These are phyloP conservation scores for Vitellaria paradoxa DNA, from an alignment of 179 eudicot species.

Conservation along the genomic window DNA sequence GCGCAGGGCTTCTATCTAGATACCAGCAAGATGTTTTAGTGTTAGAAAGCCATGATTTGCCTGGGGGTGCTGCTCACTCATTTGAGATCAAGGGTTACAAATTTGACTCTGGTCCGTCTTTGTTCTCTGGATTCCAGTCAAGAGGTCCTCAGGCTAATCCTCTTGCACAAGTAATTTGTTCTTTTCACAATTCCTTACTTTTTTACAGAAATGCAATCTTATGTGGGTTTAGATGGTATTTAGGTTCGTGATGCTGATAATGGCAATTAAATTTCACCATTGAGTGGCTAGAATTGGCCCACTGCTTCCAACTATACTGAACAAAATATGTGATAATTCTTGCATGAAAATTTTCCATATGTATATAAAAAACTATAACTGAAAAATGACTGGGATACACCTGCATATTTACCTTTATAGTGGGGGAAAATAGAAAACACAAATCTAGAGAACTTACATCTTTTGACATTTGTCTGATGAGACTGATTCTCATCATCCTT, in stretches of 20 bases:
- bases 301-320: neutral
- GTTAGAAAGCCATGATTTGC: constrained; percentile 83
- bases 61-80: constrained; percentile 97
- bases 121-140: constrained; percentile 92
- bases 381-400: neutral
- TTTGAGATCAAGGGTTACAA: constrained; percentile 77
- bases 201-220: neutral
- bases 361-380: neutral
- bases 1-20: constrained; percentile 87
- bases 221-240: neutral
- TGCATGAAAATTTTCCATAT: neutral
- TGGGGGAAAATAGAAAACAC: neutral
- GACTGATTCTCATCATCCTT: neutral
- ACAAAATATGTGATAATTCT: neutral
- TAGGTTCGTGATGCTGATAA: neutral
- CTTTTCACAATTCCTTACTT: neutral
- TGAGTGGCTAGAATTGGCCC: neutral
- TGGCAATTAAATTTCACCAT: neutral
- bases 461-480: neutral
- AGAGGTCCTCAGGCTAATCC: constrained; percentile 88
- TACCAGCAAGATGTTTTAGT: constrained; percentile 77
- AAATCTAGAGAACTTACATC: neutral
- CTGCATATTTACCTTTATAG: neutral
- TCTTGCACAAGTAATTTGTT: constrained; percentile 73
- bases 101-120: constrained; percentile 96